Percentiles rank a stretch among this genome's conserved stretches.
These are phyloP conservation scores for Botrytis squamosa DNA, from an alignment of 2,329 filamentous ascomycete species.

Conservation along the genomic window DNA sequence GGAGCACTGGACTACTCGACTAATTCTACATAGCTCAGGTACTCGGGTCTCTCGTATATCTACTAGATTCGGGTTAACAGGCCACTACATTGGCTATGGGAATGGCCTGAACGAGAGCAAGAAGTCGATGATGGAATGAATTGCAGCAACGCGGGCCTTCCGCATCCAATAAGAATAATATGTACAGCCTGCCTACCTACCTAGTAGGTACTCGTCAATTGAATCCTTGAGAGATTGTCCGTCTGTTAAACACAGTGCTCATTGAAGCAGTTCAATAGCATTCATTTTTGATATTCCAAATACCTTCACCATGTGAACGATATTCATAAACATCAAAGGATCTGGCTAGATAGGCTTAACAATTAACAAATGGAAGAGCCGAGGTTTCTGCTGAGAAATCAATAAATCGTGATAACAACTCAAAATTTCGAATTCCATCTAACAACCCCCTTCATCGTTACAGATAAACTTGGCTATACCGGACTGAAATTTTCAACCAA, in stretches of 20 bases:
- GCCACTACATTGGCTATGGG: not conserved
- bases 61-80: not conserved
- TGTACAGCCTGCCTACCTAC: not conserved
- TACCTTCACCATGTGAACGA: not conserved
- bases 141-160: not conserved
- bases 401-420: not conserved
- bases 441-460: not conserved
- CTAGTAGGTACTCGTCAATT: not conserved
- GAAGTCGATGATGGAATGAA: not conserved
- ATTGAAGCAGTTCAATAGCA: not conserved
- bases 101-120: not conserved
- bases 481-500: too few relatives aligned
- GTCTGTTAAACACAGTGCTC: not conserved
- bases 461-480: too few relatives aligned
- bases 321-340: not conserved
- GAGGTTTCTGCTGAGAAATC: conserved; percentile 14
- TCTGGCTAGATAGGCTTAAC: not conserved
- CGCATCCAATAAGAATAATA: not conserved
- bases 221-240: not conserved
- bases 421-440: not conserved
- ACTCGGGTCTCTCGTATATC: not conserved
- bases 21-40: not conserved
- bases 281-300: not conserved
- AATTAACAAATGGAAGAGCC: conserved; percentile 6
- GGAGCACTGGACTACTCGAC: not conserved